Evolutionary conservation across 2,329 filamentous ascomycete species (phyloP), one percentile per base, ranked within the genome.

Genomic region (Ophiosphaerella herpotricha): DNA sequence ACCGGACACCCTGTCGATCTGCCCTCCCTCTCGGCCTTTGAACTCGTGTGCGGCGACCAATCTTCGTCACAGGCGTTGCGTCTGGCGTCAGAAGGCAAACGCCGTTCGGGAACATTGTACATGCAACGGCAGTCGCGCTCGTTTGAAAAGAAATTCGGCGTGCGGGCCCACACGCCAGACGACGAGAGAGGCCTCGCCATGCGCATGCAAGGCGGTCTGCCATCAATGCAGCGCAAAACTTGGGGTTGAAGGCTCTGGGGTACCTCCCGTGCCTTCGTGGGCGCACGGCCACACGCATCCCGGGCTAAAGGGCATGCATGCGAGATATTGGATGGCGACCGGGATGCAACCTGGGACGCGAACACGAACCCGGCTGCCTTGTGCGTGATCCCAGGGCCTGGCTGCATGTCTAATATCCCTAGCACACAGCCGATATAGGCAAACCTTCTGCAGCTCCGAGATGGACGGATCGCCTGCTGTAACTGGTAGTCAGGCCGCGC

Each of bases 241-340:
- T 14, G 29, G 38, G 39, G 32, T 12, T 44, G 18, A 21, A 21
- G 18, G 26, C 39, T 46, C 44, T 48, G 40, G 49, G 49, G 40
- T 52, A 23, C 38, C 38, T 29, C 26, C 33, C 18, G 18, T 21
- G 18, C 18, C 18, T 21, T 21, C 18, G 4, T 21, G 18, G 4
- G 33, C n/a, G 45, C 48, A 49, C 52, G 52, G 44, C 29, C 38
- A 34, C 49, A 26, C 47, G 43, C 31, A 57, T 39, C 45, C 51
- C 48, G 54, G 57, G 52, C 45, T 52, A 55, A 49, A 46, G 42
- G 18, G 18, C 18, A 21, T 21, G 26, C 42, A 56, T 56, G 57
- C 57, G 48, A 57, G 55, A 48, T 56, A 26, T 31, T 32, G 43
- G 34, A 39, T 24, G 43, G 34, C 35, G 9, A 16, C 45, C 32